Conservation (phyloP, 177 flowering plant species). For the Vitis hybrid region DNA sequence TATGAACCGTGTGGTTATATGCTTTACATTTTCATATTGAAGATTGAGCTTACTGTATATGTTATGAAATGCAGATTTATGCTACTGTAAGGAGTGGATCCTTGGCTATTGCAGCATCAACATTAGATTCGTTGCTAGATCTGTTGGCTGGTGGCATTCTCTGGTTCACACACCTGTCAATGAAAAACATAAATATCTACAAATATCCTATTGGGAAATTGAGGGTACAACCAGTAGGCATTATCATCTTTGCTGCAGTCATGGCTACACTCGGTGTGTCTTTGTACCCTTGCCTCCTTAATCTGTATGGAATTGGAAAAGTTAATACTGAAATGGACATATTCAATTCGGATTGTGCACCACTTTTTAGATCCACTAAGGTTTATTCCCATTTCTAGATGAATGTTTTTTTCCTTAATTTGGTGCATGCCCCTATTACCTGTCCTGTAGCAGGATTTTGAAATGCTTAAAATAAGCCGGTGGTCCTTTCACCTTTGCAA, state of each 20-base stretch:
- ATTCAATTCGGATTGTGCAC: not conserved
- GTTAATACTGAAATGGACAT: not conserved
- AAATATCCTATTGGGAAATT: conserved; percentile 68
- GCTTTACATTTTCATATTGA: too few species aligned
- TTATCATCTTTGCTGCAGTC: conserved; percentile 63
- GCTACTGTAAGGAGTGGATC: conserved; percentile 54
- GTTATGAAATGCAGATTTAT: conserved; percentile 4
- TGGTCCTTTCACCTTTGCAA: too few species aligned
- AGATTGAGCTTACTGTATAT: not conserved
- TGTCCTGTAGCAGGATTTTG: not conserved
- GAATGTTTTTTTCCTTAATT: not conserved
- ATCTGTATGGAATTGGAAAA: not conserved
- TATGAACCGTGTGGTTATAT: too few species aligned
- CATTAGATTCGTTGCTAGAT: conserved; percentile 65
- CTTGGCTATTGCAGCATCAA: conserved; percentile 68
- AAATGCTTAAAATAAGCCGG: not conserved
- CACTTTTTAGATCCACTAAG: not conserved
- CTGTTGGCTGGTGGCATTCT: conserved; percentile 74
- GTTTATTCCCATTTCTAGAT: not conserved
- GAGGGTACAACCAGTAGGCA: conserved; percentile 71
- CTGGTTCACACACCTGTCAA: conserved; percentile 63
- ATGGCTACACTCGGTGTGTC: conserved; percentile 73
- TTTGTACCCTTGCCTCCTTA: not conserved
- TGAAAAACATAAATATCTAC: conserved; percentile 63
- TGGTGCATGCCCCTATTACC: not conserved